Evolutionary conservation across 2,329 filamentous ascomycete genomes (phyloP).

Genomic region (Dothiorella sarmentorum): DNA sequence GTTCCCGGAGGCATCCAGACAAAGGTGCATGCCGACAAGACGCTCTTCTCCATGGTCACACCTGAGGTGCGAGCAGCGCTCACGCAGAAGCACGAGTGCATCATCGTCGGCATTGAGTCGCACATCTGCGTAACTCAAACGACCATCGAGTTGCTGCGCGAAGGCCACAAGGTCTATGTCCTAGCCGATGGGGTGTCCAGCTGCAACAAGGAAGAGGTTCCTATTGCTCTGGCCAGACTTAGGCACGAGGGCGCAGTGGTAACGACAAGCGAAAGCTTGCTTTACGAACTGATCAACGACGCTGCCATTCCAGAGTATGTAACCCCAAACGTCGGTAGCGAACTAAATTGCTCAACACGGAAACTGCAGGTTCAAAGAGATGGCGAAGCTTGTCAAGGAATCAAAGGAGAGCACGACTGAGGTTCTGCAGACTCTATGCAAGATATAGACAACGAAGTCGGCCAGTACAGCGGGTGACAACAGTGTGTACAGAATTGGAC

Average conservation of each 20-base stretch:
- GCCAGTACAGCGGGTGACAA: background rate
- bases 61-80: conserved; percentile 58
- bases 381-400: conserved; percentile 78
- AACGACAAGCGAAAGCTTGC: conserved; percentile 82
- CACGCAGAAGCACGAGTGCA: conserved; percentile 55
- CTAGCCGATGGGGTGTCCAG: conserved; percentile 87
- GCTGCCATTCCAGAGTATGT: conserved; percentile 60
- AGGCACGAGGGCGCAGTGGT: conserved; percentile 72
- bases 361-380: conserved; percentile 59
- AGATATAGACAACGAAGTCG: conserved; percentile 42
- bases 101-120: conserved; percentile 85
- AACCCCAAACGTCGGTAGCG: background rate
- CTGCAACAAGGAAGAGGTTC: conserved; percentile 78
- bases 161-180: conserved; percentile 79
- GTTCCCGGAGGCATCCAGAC: conserved; percentile 50
- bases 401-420: conserved; percentile 66
- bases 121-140: conserved; percentile 97
- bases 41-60: conserved; percentile 80
- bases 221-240: conserved; percentile 72
- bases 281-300: conserved; percentile 89
- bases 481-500: background rate
- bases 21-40: conserved; percentile 72
- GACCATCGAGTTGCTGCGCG: conserved; percentile 70
- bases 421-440: conserved; percentile 63
- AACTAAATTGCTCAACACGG: background rate